Conservation (phyloP, 352 stramenopile species). For the Pythium angustatum region DNA sequence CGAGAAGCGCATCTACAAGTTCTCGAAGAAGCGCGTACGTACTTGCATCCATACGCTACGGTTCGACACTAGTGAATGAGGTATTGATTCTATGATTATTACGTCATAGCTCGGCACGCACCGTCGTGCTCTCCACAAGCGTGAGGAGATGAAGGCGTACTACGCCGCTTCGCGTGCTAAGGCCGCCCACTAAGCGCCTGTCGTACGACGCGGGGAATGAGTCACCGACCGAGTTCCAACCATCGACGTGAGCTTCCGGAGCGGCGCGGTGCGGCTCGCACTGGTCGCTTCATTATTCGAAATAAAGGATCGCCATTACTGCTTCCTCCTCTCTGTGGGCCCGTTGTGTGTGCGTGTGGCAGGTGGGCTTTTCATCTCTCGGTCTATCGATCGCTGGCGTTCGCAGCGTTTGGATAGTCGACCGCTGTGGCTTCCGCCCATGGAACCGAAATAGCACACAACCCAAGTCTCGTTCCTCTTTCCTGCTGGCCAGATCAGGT, state of each 20-base stretch:
- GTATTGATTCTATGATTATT: too few relatives aligned
- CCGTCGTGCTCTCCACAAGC: conserved; percentile 97
- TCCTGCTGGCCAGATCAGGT: not conserved
- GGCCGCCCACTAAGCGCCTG: conserved; percentile 53
- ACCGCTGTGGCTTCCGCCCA: not conserved
- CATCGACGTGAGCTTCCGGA: conserved; percentile 27
- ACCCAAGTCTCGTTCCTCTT: not conserved
- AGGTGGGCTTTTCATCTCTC: not conserved
- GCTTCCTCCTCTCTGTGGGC: conserved; percentile 35
- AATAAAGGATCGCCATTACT: conserved; percentile 55
- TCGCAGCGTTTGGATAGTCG: not conserved
- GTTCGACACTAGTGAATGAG: not conserved
- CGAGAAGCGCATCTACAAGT: conserved; percentile 99
- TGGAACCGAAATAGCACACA: not conserved
- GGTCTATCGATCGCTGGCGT: not conserved
- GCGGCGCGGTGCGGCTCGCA: conserved; percentile 24
- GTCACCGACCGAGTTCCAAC: conserved; percentile 29
- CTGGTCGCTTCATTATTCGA: conserved; percentile 71
- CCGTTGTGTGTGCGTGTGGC: not conserved
- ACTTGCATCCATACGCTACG: too few relatives aligned
- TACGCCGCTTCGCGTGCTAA: conserved; percentile 96
- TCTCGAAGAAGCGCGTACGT: conserved; percentile 96
- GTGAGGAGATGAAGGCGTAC: conserved; percentile 99
- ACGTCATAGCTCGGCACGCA: conserved; percentile 98
- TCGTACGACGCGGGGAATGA: conserved; percentile 28